phyloP scores from a whole-genome alignment of 2,329 filamentous ascomycete species.

The Ascochyta rabiei region DNA sequence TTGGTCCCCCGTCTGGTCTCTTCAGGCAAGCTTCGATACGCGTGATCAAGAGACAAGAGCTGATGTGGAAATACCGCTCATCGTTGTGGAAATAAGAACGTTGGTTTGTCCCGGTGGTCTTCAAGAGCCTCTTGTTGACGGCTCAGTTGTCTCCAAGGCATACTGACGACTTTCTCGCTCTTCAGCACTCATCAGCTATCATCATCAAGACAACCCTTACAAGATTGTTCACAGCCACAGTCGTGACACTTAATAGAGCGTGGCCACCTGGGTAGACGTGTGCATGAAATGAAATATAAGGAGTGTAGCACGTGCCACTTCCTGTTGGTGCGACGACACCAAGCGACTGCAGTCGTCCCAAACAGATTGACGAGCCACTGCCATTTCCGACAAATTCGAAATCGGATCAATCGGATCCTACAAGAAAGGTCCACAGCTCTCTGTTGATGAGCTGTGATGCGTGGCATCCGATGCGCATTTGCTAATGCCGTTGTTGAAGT shows the following conservation, averaged over 20 bases:
- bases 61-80: neutral
- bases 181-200: neutral
- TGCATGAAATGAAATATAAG: constrained; percentile 25
- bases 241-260: neutral
- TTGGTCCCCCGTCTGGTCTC: neutral
- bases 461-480: neutral
- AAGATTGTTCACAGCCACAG: neutral
- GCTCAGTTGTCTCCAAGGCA: neutral
- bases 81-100: neutral
- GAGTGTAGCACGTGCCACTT: constrained; percentile 31
- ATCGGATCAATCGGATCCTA: neutral
- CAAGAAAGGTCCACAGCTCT: neutral
- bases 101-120: too few relatives aligned
- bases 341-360: constrained; percentile 3
- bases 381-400: constrained; percentile 26
- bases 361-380: constrained; percentile 28
- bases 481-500: neutral
- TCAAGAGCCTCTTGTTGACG: neutral
- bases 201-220: neutral
- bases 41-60: too few relatives aligned
- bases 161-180: neutral
- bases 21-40: neutral
- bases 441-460: neutral
- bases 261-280: constrained; percentile 10
- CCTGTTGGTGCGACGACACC: constrained; percentile 24